Conservation (phyloP, 2,329 filamentous ascomycete genomes). For the Trichoderma semiorbis region DNA sequence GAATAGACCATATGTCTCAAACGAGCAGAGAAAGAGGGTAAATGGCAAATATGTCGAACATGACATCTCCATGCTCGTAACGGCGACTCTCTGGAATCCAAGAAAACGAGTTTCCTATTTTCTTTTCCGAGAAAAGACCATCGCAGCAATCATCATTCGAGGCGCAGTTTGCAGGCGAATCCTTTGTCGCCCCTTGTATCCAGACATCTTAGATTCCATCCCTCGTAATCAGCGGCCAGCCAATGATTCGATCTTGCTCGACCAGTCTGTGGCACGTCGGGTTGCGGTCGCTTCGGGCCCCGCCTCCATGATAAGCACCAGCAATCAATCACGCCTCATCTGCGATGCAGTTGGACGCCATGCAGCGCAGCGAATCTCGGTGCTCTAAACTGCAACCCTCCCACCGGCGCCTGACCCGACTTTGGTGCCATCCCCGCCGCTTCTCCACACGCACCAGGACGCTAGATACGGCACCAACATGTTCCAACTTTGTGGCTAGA, state of each 20-base stretch:
- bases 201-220: constrained; percentile 1
- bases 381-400: not conserved
- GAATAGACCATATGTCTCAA: not conserved
- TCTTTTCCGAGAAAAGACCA: not conserved
- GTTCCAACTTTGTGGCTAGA: not conserved
- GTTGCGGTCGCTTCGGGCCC: not conserved
- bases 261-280: not conserved
- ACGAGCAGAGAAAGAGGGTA: not conserved
- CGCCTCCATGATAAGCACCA: not conserved
- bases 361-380: not conserved
- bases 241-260: not conserved
- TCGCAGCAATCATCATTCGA: not conserved
- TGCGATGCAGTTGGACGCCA: not conserved
- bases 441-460: constrained; percentile 15
- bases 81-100: not conserved
- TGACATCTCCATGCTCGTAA: not conserved
- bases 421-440: constrained; percentile 13
- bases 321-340: not conserved
- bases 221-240: not conserved
- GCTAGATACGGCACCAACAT: constrained; percentile 6
- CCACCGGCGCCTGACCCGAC: not conserved
- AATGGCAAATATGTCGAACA: not conserved
- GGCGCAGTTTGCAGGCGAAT: not conserved
- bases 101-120: not conserved
- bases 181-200: not conserved